A percentile compares a stretch with the other conserved stretches of the same genome.
Evolutionary conservation across 768 basidiomycete species (phyloP).

Genomic region (Leccinum aurantiacum): DNA sequence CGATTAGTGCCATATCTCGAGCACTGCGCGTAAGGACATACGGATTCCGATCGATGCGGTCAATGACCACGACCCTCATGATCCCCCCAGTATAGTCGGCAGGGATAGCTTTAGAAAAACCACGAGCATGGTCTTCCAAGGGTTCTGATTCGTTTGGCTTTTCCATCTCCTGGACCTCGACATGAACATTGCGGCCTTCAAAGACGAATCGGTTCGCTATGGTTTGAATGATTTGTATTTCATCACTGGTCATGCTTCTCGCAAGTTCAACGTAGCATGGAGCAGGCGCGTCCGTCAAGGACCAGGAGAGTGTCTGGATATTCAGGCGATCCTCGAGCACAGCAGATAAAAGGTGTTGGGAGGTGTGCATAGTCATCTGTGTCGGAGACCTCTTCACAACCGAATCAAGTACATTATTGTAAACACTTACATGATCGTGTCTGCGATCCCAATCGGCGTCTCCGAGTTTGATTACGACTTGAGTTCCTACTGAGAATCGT

Average conservation of each 20-base stretch:
- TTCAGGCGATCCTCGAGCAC: slow-evolving; percentile 64
- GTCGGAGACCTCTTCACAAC: not conserved
- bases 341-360: slow-evolving; percentile 80
- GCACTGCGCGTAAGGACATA: slow-evolving; percentile 36
- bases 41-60: slow-evolving; percentile 80
- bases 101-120: slow-evolving; percentile 58
- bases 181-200: slow-evolving; percentile 62
- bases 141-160: slow-evolving; percentile 33
- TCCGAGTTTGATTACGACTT: slow-evolving; percentile 54
- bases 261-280: slow-evolving; percentile 80
- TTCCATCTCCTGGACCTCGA: slow-evolving; percentile 75
- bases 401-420: slow-evolving; percentile 1
- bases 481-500: slow-evolving; percentile 51
- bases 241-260: slow-evolving; percentile 60
- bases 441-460: slow-evolving; percentile 62
- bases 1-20: slow-evolving; percentile 9
- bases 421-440: slow-evolving; percentile 64
- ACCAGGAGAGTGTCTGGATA: slow-evolving; percentile 79
- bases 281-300: slow-evolving; percentile 63
- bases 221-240: slow-evolving; percentile 60
- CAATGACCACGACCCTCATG: slow-evolving; percentile 79
- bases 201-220: slow-evolving; percentile 68
- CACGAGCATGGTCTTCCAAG: slow-evolving; percentile 47
- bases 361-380: slow-evolving; percentile 83
- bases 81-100: slow-evolving; percentile 74